Percentiles rank a stretch among this genome's conserved stretches.
phyloP scores from a whole-genome alignment of 2,329 filamentous ascomycete genomes.

The Colletotrichum tropicicola region DNA sequence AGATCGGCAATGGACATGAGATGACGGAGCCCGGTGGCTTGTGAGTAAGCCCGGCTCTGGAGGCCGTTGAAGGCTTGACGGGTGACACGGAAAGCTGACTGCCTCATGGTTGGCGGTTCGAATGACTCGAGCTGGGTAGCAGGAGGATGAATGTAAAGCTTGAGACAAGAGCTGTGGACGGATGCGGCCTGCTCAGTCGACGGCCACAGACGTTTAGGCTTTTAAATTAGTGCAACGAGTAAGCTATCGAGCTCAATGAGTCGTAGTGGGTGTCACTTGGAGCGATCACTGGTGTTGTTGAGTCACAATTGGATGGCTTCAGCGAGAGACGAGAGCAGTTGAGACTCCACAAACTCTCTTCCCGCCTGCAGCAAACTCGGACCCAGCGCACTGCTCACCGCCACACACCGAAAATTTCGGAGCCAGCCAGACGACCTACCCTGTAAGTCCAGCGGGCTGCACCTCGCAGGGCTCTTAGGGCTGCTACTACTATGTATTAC shows the following conservation, averaged over 20 bases:
- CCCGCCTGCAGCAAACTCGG: conserved; percentile 18
- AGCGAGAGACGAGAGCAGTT: conserved; percentile 3
- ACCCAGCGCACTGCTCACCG: conserved; percentile 22
- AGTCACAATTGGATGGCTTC: conserved; percentile 26
- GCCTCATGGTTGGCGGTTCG: conserved; percentile 41
- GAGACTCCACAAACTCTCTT: conserved; percentile 7
- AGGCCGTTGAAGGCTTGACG: conserved; percentile 44
- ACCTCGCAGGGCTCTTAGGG: too few species aligned
- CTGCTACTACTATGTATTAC: too few species aligned
- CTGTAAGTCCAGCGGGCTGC: neutral
- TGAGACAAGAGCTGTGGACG: conserved; percentile 2
- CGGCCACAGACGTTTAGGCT: neutral
- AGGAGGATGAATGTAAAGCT: neutral
- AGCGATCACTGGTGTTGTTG: neutral
- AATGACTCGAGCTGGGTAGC: neutral
- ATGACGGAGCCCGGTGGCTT: conserved; percentile 71
- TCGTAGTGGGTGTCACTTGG: conserved; percentile 12
- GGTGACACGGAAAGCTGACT: conserved; percentile 42
- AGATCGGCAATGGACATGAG: conserved; percentile 92
- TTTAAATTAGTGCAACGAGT: neutral
- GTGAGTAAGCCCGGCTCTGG: conserved; percentile 55
- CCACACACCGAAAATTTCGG: conserved; percentile 31
- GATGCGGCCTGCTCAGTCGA: neutral
- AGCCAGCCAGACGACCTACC: neutral
- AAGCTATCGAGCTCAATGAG: neutral